Base-by-base conservation (phyloP, 768 basidiomycete species). In the Asterophora lycoperdoides region DNA sequence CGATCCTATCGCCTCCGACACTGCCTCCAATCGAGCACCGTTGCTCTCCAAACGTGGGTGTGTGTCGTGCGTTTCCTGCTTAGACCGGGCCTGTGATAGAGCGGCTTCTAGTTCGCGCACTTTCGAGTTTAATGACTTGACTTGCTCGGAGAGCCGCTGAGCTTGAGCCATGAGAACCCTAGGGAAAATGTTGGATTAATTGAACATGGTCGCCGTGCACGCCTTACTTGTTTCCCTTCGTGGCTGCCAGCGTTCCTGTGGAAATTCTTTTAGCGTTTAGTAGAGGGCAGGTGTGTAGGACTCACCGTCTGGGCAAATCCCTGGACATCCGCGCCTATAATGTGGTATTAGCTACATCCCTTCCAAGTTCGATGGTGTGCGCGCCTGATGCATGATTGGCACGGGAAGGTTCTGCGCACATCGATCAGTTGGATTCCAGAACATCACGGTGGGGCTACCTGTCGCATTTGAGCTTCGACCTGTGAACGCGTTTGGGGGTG, bases 381-480 rank as follows among this genome's bases (percentile, higher is more conserved):
- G 48, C 70, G 48, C 70, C 71, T 65, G 20, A 78, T 63, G 57
- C 79, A 80, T 33, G 79, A 76, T 58, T 77, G 75, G 54, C 78
- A 80, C 17, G 78, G 79, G 60, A 80, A 76, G 17, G 63, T 63
- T 23, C 76, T 79, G 57, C n/a, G 14, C 15, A 9, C 37, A 42
- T 46, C 36, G 41, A 58, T 53, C 51, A 49, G 45, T 28, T 5
- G 38, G 37, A 45, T 40, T 10, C 10, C 5, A 32, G 8, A 18
- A 35, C n/a, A 32, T 33, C 14, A 39, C 30, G 13, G 41, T 8
- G 23, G 9, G 18, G 15, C 23, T 53, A 70, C 63, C 79, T 68
- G 58, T 79, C 77, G 53, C 79, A 80, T 60, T 76, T 79, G 36
- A 80, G 64, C 60, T 80, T 80, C 18, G 78, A 78, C 54, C 78